Percentiles rank a stretch among this genome's conserved stretches.
Evolutionary conservation across 2,329 filamentous ascomycete genomes (phyloP).

Genomic region (Cladophialophora carrionii): DNA sequence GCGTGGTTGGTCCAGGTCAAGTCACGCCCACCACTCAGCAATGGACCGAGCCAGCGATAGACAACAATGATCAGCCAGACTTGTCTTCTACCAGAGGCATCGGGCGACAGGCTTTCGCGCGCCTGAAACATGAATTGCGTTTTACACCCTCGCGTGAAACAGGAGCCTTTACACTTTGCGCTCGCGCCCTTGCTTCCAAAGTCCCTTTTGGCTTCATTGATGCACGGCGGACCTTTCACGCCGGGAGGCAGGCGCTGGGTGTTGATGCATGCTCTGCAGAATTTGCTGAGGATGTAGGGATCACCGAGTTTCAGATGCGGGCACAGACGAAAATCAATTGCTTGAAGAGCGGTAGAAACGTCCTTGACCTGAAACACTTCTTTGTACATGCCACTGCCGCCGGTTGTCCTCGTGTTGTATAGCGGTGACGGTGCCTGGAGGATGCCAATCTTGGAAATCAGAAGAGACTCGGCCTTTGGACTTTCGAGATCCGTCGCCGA

Average conservation of each 20-base stretch:
- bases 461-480: slow-evolving; percentile 33
- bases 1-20: slow-evolving; percentile 35
- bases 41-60: slow-evolving; percentile 39
- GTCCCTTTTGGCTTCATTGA: slow-evolving; percentile 36
- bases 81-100: slow-evolving; percentile 37
- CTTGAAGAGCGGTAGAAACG: slow-evolving; percentile 35
- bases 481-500: slow-evolving; percentile 35
- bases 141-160: slow-evolving; percentile 37
- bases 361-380: slow-evolving; percentile 38
- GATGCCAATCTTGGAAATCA: slow-evolving; percentile 38
- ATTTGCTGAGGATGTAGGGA: slow-evolving; percentile 38
- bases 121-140: slow-evolving; percentile 40
- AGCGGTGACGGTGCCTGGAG: slow-evolving; percentile 36
- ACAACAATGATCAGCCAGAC: slow-evolving; percentile 39
- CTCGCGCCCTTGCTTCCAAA: slow-evolving; percentile 26
- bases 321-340: slow-evolving; percentile 37
- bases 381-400: slow-evolving; percentile 37
- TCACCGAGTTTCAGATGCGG: slow-evolving; percentile 37
- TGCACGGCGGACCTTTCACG: slow-evolving; percentile 37
- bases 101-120: slow-evolving; percentile 36
- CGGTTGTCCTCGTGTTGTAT: slow-evolving; percentile 34
- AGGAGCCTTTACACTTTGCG: slow-evolving; percentile 37
- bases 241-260: slow-evolving; percentile 38
- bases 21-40: slow-evolving; percentile 31
- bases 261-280: slow-evolving; percentile 39